Evolutionary conservation across 768 basidiomycete species (phyloP), one percentile per base, ranked within the genome.

Genomic region (Calocera cornea): DNA sequence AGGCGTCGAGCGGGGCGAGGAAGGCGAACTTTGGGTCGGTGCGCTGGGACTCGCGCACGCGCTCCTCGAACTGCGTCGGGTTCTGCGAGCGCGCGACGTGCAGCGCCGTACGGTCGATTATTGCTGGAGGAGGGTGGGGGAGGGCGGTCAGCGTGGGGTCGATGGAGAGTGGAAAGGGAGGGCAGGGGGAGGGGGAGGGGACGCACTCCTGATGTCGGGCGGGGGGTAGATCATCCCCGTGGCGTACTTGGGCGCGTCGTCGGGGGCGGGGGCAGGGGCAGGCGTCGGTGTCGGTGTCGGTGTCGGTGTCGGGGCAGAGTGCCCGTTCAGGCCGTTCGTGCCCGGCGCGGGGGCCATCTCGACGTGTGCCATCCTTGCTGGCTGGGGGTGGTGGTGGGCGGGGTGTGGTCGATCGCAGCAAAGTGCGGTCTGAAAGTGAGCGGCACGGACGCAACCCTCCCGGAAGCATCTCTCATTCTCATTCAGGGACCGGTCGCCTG

Each of bases 21-120:
- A 99, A 99, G 68, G 95, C 93, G 83, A 98, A 99, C 79, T 97
- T 95, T 67, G 94, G 92, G 81, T 98, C 95, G 71, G 87, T 84
- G 79, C 93, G 91, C 78, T 95, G 95, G 73, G 90, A 89, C 79
- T 97, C 94, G 72, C 94, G 87, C 77, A 99, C 93, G 79, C 95
- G 95, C 75, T 94, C 92, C 79, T 98, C 95, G 74, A 99, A 94
- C 72, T 89, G 86, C 11, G 87, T 85, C 7, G 95, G 93, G 73
- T 97, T 91, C 31, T 89, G 89, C n/a, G 94, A 95, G 70, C 90
- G 88, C 38, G 94, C 92, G 69, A 98, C 90, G 69, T 89, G 92
- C 14, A 83, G 77, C 2, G 97, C 95, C 16, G 97, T 99, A 74
- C 92, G 86, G 81, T 98, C 97, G 70, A 98, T 94, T 69, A 98